Evolutionary conservation across 129 eudicot genomes (phyloP), one percentile per base, ranked within the genome.

Genomic region (Lactuca saligna): DNA sequence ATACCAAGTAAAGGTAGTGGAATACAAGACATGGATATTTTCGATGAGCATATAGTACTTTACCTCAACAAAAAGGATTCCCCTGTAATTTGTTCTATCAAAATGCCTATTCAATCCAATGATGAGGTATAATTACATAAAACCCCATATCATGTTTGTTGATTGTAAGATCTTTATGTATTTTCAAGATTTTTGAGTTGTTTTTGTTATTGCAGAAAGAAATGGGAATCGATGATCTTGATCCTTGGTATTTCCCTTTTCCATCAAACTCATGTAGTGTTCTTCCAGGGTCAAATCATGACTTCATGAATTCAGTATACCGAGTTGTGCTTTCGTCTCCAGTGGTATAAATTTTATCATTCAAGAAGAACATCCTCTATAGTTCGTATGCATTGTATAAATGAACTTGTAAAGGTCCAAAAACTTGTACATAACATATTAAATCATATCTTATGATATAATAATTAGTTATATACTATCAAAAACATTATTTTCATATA

Each of bases 261-360:
- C 96, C 97, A 5, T 78, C 85, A 58, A 79, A 84, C 59, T 65
- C 79, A 46, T 81, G 90, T 69, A 68, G 73, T 64, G 65, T 89
- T 69, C 75, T 69, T 49, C 95, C 97, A 5, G 96, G 98, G 11
- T 89, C 92, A 54, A 93, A 93, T 83, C 92, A 88, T 25, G 96
- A 89, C 79, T 93, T 84, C 81, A 81, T 66, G 83, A 82, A 49
- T 74, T 82, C 90, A 0, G 65, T 61, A 42, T 93, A 84, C 37
- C 92, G 98, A 37, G 90, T 75, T 10, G 85, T 93, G 54, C 81
- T 93, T 74, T 89, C 98, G 15, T 89, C 96, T 70, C 98, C 96
- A n/a, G 95, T 86, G 95, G 98, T 93, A 89, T 74, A 35, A 50
- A 14, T 46, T 42, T 11, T 42, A 3, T 42, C 15, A 12, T 11